Evolutionary conservation across 192 early-diverging fungal species (phyloP), one percentile per base, ranked within the genome.

Genomic region (Linnemannia schmuckeri): DNA sequence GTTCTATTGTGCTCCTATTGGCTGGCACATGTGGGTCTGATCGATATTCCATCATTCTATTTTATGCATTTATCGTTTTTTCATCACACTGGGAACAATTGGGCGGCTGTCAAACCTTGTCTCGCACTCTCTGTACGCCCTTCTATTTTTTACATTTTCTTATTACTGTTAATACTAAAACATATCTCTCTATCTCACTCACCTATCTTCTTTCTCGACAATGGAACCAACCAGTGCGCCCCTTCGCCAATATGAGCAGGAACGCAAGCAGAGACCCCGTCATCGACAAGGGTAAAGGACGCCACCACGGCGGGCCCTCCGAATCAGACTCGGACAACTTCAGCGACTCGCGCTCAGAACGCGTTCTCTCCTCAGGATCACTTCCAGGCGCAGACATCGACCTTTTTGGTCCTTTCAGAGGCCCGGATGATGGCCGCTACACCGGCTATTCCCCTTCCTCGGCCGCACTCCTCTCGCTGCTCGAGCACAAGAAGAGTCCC

Each of bases 361-460:
- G 54, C 1, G 74, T 76, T 52, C 3, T n/a, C n/a, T 78, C 77
- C 30, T 69, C 57, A 68, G n/a, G 37, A 68, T 70, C 30, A 22
- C 13, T 49, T 13, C 20, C 61, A 3, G 80, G 74, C 52, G 44
- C 72, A 22, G 73, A 81, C 40, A 72, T 73, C 68, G 80, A 74
- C 40, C 72, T 81, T 46, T 81, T 81, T 76, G 80, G 80, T 22
- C 80, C 73, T 17, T 75, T 74, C 74, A 72, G 77, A 52, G 77
- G 92, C 24, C 88, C 88, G 27, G 92, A 92, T 30, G 92, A 93
- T 41, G 92, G 91, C 40, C 92, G 92, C 70, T 93, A 93, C 73
- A 91, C 91, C 30, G 91, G 91, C 10, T 92, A 91, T 40, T 91
- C 92, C 20, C 91, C 92, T 18, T 93, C 92, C 4, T 90, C 92